Conservation (phyloP, 2,329 filamentous ascomycete species). For the Thelonectria blattea region DNA sequence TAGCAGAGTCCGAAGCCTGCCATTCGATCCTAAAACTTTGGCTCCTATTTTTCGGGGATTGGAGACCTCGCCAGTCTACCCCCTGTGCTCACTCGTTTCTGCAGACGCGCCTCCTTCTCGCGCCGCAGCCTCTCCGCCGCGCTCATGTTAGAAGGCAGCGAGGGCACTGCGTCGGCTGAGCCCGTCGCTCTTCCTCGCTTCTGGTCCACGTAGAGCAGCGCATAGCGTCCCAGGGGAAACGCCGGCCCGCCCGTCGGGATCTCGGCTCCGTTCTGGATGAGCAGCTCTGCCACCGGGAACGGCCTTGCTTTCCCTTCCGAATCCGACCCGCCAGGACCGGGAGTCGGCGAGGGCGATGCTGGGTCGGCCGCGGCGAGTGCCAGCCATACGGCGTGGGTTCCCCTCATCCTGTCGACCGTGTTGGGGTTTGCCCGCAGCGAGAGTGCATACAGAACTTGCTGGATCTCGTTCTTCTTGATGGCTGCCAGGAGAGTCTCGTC, state of each 20-base stretch:
- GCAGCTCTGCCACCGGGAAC: conserved; percentile 88
- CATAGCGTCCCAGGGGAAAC: conserved; percentile 81
- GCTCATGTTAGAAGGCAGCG: conserved; percentile 58
- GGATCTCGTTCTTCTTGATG: conserved; percentile 95
- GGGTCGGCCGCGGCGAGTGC: conserved; percentile 93
- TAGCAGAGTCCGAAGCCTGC: conserved; percentile 47
- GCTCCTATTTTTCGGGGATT: conserved; percentile 66
- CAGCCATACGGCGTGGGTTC: conserved; percentile 87
- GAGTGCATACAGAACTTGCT: conserved; percentile 88
- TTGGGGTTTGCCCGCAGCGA: conserved; percentile 89
- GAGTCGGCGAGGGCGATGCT: conserved; percentile 69
- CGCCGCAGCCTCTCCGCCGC: conserved; percentile 58
- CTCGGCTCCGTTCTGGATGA: conserved; percentile 92
- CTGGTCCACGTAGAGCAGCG: conserved; percentile 84
- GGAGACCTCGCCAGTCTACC: conserved; percentile 72
- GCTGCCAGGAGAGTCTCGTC: conserved; percentile 91
- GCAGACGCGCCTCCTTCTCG: conserved; percentile 72
- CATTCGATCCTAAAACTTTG: conserved; percentile 48
- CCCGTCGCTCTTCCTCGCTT: conserved; percentile 61
- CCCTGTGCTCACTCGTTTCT: conserved; percentile 81
- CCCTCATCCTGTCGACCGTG: conserved; percentile 80
- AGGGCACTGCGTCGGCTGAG: conserved; percentile 64
- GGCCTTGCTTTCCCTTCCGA: conserved; percentile 63
- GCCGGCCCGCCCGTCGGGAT: conserved; percentile 77
- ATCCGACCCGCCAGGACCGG: conserved; percentile 49